Conservation (phyloP, 306 rosid species). For the Quercus variabilis region DNA sequence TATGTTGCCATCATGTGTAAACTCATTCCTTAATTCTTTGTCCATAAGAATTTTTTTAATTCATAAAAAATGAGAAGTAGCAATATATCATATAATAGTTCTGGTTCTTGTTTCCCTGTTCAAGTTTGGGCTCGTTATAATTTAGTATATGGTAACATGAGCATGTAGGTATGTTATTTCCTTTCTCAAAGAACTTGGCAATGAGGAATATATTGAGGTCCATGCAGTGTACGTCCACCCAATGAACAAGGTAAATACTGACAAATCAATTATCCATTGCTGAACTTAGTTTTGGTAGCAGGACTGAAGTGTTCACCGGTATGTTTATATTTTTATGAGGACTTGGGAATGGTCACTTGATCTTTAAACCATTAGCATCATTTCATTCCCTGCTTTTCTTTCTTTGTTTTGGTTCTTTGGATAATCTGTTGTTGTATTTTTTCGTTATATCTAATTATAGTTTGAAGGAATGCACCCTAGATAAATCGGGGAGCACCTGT, state of each 20-base stretch:
- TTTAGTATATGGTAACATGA: conserved; percentile 26
- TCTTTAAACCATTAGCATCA: background rate
- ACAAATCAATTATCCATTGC: conserved; percentile 3
- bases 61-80: background rate
- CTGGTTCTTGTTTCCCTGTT: background rate
- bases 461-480: background rate
- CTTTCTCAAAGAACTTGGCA: conserved; percentile 90
- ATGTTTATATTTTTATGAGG: background rate
- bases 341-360: background rate
- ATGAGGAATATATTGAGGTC: conserved; percentile 80
- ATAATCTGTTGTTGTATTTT: background rate
- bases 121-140: background rate
- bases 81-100: conserved; percentile 13
- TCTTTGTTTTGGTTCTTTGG: background rate
- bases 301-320: background rate
- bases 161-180: conserved; percentile 67
- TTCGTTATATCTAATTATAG: background rate
- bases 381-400: background rate
- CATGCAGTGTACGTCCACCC: conserved; percentile 88
- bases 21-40: background rate
- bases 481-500: too few species aligned
- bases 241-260: conserved; percentile 71
- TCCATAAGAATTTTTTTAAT: background rate
- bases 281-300: background rate
- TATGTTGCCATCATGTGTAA: background rate